Evolutionary conservation across 2,329 filamentous ascomycete species (phyloP).

Genomic region (Cadophora malorum): DNA sequence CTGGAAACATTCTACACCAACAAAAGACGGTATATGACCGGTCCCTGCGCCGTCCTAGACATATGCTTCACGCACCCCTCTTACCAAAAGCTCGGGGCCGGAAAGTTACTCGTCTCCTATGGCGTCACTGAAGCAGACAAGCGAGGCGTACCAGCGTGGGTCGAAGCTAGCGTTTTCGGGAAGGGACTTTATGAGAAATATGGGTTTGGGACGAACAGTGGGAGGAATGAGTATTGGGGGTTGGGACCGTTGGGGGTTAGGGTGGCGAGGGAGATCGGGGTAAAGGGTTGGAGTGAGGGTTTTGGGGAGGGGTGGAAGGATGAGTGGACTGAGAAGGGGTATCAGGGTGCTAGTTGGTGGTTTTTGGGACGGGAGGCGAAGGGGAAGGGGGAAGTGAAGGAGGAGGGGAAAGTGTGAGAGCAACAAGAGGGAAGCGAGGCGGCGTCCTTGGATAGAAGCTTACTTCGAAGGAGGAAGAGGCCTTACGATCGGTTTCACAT

Average conservation of each 20-base stretch:
- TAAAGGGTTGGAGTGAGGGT: slow-evolving; percentile 28
- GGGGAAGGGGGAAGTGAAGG: slow-evolving; percentile 1
- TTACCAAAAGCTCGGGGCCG: slow-evolving; percentile 41
- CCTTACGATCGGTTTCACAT: no score
- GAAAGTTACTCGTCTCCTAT: slow-evolving; percentile 40
- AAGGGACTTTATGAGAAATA: slow-evolving; percentile 36
- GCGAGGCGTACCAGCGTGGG: slow-evolving; percentile 37
- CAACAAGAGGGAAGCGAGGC: not conserved
- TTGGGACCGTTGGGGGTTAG: slow-evolving; percentile 6
- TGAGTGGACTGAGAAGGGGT: slow-evolving; percentile 35
- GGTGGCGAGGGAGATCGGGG: not conserved
- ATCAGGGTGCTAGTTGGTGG: slow-evolving; percentile 7
- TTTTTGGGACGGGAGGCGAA: slow-evolving; percentile 27
- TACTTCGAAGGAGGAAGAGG: not conserved
- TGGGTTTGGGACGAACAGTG: slow-evolving; percentile 37
- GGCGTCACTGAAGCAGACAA: slow-evolving; percentile 41
- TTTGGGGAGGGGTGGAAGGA: slow-evolving; percentile 34
- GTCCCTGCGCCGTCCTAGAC: slow-evolving; percentile 35
- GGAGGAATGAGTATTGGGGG: slow-evolving; percentile 24
- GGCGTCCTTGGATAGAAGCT: not conserved
- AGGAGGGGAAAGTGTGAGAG: not conserved
- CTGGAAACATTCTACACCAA: slow-evolving; percentile 22
- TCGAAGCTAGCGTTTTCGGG: slow-evolving; percentile 37
- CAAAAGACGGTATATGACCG: slow-evolving; percentile 25
- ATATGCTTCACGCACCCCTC: slow-evolving; percentile 40